Conservation (phyloP, 2,329 filamentous ascomycete species). For the Stemphylium vesicarium region DNA sequence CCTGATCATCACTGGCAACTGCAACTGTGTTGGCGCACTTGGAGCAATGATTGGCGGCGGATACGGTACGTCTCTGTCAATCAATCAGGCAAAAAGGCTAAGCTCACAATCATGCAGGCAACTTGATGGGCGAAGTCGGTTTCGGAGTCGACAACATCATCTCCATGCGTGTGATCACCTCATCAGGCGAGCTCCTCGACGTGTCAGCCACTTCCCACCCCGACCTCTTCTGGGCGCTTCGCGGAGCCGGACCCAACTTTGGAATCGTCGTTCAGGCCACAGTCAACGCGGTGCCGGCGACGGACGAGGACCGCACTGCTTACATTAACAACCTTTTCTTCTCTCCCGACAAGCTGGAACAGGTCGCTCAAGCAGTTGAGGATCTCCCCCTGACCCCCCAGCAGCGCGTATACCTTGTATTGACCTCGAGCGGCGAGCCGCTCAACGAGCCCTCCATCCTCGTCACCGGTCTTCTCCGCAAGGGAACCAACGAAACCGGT, state of each 20-base stretch:
- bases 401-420: slow-evolving; percentile 47
- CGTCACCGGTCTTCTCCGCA: slow-evolving; percentile 43
- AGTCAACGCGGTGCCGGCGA: slow-evolving; percentile 45
- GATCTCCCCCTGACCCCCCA: slow-evolving; percentile 45
- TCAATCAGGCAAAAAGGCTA: not conserved
- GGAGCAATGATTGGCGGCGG: slow-evolving; percentile 57
- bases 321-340: slow-evolving; percentile 36
- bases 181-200: slow-evolving; percentile 39
- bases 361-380: slow-evolving; percentile 47
- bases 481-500: slow-evolving; percentile 42
- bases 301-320: slow-evolving; percentile 28
- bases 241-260: slow-evolving; percentile 46
- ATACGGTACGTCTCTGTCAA: slow-evolving; percentile 48
- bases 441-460: slow-evolving; percentile 29
- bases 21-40: slow-evolving; percentile 41
- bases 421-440: slow-evolving; percentile 33
- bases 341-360: slow-evolving; percentile 35
- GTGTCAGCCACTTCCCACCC: slow-evolving; percentile 30
- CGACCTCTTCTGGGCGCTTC: slow-evolving; percentile 49
- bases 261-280: slow-evolving; percentile 47
- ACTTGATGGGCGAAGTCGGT: slow-evolving; percentile 61
- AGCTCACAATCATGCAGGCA: slow-evolving; percentile 38
- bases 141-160: slow-evolving; percentile 60
- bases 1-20: slow-evolving; percentile 38
- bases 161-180: slow-evolving; percentile 33